Conservation (phyloP, 768 basidiomycete species). For the Boletus subcaerulescens region DNA sequence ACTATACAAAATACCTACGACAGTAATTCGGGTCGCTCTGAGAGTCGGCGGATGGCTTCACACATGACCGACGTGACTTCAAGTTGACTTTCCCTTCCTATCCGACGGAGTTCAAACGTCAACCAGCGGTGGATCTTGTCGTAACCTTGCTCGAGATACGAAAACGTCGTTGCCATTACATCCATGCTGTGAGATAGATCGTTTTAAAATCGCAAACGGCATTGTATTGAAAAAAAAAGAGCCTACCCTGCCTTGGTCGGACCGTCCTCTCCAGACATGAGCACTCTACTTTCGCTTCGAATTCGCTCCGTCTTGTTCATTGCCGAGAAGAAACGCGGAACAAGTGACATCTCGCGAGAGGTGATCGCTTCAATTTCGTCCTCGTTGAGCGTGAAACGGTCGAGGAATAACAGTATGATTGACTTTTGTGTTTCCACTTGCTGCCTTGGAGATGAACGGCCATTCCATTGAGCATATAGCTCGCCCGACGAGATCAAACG, state of each 20-base stretch:
- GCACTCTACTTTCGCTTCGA: slow-evolving; percentile 76
- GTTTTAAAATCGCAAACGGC: background rate
- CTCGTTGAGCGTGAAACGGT: slow-evolving; percentile 78
- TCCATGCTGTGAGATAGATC: slow-evolving; percentile 56
- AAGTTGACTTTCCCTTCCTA: slow-evolving; percentile 69
- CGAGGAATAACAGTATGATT: slow-evolving; percentile 76
- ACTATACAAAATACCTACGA: slow-evolving; percentile 18
- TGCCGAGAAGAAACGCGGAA: slow-evolving; percentile 71
- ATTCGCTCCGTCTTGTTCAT: slow-evolving; percentile 87
- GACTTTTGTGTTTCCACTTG: slow-evolving; percentile 67
- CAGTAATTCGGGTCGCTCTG: slow-evolving; percentile 74
- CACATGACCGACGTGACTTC: slow-evolving; percentile 65
- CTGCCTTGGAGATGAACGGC: slow-evolving; percentile 42
- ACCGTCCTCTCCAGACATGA: slow-evolving; percentile 83
- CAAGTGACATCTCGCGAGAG: slow-evolving; percentile 76
- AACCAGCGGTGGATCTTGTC: slow-evolving; percentile 87
- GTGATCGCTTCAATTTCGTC: slow-evolving; percentile 71
- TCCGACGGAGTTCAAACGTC: slow-evolving; percentile 78
- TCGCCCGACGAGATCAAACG: background rate
- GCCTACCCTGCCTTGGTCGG: slow-evolving; percentile 73
- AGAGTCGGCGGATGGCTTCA: slow-evolving; percentile 72
- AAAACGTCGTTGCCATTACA: slow-evolving; percentile 80
- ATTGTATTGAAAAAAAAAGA: background rate
- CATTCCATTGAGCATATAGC: background rate
- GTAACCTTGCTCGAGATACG: slow-evolving; percentile 84